Conservation (phyloP, 2,329 filamentous ascomycete genomes). For the Fusarium neocosmosporiellum region DNA sequence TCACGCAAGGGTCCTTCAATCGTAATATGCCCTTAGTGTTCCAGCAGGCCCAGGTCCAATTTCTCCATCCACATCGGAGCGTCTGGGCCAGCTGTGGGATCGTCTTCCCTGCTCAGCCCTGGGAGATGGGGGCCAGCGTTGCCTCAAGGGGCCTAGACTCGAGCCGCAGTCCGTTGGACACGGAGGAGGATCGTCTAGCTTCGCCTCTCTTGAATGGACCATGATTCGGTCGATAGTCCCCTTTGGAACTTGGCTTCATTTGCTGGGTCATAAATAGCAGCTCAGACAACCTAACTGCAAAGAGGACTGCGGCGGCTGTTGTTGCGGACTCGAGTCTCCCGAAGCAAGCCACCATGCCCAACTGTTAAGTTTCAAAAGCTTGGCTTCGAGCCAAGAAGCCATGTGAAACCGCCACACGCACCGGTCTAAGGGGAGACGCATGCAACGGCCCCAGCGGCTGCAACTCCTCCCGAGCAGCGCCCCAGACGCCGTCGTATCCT, state of each 20-base stretch:
- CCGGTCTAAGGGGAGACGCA: neutral
- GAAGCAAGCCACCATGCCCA: neutral
- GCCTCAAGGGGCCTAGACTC: conserved; percentile 7
- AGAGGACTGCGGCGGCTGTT: neutral
- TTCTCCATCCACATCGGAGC: neutral
- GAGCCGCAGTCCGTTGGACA: neutral
- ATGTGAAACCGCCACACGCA: neutral
- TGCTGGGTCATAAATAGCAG: neutral
- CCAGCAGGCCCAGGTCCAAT: neutral
- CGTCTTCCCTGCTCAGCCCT: conserved; percentile 13
- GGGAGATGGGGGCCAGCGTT: conserved; percentile 1
- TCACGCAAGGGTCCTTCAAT: neutral
- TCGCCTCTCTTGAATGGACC: neutral
- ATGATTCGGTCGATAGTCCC: neutral
- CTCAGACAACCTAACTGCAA: neutral
- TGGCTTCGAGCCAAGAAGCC: neutral
- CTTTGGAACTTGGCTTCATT: neutral
- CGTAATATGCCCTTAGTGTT: neutral
- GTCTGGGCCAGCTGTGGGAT: conserved; percentile 1
- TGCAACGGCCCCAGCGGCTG: neutral
- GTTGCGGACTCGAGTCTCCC: neutral
- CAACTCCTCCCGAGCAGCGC: neutral
- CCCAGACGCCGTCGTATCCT: neutral
- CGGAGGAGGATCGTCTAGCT: neutral
- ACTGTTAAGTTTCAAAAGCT: neutral